A percentile compares a stretch with the other conserved stretches of the same genome.
phyloP scores from a whole-genome alignment of 2,329 filamentous ascomycete genomes.

The Nigrospora oryzae region DNA sequence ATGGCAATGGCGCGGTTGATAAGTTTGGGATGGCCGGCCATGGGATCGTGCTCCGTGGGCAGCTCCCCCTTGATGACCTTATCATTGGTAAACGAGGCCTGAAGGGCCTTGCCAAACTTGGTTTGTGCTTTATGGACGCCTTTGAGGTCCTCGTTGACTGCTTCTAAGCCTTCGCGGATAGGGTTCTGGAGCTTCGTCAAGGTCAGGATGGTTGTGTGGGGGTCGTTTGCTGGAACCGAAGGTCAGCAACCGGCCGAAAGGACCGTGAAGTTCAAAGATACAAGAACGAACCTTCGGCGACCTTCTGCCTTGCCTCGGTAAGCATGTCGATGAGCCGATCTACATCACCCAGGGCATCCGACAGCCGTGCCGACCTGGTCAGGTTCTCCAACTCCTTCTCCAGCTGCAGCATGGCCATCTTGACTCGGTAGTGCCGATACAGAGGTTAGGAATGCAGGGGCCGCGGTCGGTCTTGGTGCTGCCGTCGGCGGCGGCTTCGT shows the following conservation, averaged over 20 bases:
- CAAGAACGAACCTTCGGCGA: conserved; percentile 54
- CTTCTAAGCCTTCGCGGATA: conserved; percentile 71
- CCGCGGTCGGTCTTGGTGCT: too few species aligned
- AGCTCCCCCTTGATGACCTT: conserved; percentile 63
- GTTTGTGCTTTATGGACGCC: conserved; percentile 75
- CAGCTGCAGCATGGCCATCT: conserved; percentile 44
- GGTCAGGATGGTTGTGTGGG: conserved; percentile 61
- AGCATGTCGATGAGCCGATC: conserved; percentile 77
- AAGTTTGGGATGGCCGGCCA: conserved; percentile 65
- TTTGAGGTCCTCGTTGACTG: conserved; percentile 72
- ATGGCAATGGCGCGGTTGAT: conserved; percentile 93
- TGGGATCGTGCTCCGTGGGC: conserved; percentile 70
- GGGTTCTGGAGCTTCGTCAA: conserved; percentile 82
- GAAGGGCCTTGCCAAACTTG: conserved; percentile 76
- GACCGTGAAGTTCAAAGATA: too few species aligned
- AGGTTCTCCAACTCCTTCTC: conserved; percentile 69
- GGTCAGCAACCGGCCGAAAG: neutral
- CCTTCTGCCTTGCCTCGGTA: conserved; percentile 61
- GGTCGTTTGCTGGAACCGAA: conserved; percentile 39
- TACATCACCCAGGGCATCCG: conserved; percentile 67
- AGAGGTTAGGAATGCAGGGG: too few species aligned
- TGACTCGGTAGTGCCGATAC: conserved; percentile 7
- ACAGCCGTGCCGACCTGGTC: conserved; percentile 59
- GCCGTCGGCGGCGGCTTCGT: too few species aligned
- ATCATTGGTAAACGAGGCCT: conserved; percentile 68